Base-by-base conservation (phyloP, 2,329 filamentous ascomycete genomes). In the Lasiodiplodia hormozganensis region DNA sequence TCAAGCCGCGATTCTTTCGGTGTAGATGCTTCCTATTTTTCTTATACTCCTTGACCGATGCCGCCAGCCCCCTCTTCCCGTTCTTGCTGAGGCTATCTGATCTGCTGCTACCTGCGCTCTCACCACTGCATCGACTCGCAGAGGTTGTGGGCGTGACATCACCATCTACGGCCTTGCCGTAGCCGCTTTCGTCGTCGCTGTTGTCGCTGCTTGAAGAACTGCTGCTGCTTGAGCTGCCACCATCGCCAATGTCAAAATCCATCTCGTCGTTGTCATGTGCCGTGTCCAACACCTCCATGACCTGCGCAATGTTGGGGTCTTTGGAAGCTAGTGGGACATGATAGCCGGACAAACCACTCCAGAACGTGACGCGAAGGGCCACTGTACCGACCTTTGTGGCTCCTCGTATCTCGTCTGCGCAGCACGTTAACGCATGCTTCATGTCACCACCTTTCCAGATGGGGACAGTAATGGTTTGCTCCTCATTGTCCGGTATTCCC, bases 401-500 rank as follows among this genome's bases (percentile, higher is more conserved):
- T 49, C 87, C 85, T 12, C 85, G 65, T 8, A 58, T 38, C 7
- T 67, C 65, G 36, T 51, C 60, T 1, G 81, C 79, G 52, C 78
- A 86, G 65, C 53, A 80, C 49, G 72, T 86, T 77, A 65, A 78
- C 78, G 86, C 88, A 12, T 85, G 84, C 76, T 85, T 77, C 75
- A 89, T 82, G 71, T 90, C 85, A 28, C 60, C 60, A 5, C 90
- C 89, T 74, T 88, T 89, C 88, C 89, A 93, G 2, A 93, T 85
- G 5, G 87, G 79, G 3, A 93, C 74, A 4, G 82, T 84, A 10
- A 91, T 73, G 0, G 85, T 87, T 53, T 83, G 81, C 65, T 89
- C 85, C 73, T 91, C 87, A 69, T 92, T 90, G 68, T 93, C 91
- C 0, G 84, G 80, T 0, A 93, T 82, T n/a, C 92, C 87, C 70